phyloP scores from a whole-genome alignment of 805 yeast species.

The Kuraishia capsulata region DNA sequence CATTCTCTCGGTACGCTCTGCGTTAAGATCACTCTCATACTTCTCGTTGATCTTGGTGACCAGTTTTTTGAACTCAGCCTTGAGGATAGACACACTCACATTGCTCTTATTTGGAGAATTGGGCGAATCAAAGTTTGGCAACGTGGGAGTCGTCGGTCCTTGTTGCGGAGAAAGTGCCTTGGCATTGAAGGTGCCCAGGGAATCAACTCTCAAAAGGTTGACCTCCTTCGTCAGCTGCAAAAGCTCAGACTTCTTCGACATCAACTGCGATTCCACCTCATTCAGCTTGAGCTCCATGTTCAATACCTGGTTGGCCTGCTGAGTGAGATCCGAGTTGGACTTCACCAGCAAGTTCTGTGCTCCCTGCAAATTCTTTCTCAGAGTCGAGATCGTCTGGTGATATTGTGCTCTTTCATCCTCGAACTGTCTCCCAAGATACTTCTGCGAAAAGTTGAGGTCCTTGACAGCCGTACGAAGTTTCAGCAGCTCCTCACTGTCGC shows the following conservation, averaged over 20 bases:
- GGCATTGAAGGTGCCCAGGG: constrained; percentile 32
- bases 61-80: constrained; percentile 61
- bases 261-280: constrained; percentile 18
- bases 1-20: constrained; percentile 43
- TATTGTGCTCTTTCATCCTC: constrained; percentile 57
- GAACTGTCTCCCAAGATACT: constrained; percentile 56
- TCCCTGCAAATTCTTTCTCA: constrained; percentile 38
- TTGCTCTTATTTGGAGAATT: constrained; percentile 2
- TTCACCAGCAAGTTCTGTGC: constrained; percentile 43
- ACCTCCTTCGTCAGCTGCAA: constrained; percentile 34
- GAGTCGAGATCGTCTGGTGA: constrained; percentile 39
- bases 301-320: constrained; percentile 24
- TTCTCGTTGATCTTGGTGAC: constrained; percentile 52
- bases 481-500: constrained; percentile 6
- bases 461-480: constrained; percentile 41
- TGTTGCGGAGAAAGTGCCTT: constrained; percentile 11
- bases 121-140: not conserved
- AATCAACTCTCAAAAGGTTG: constrained; percentile 33
- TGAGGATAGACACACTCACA: constrained; percentile 40
- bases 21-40: constrained; percentile 48
- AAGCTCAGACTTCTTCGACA: constrained; percentile 29
- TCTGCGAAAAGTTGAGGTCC: constrained; percentile 66
- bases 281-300: constrained; percentile 26
- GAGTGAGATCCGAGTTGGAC: constrained; percentile 25
- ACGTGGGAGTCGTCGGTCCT: constrained; percentile 3